These are phyloP conservation scores for Globisporangium yorkense DNA, from an alignment of 352 stramenopile genomes.

Conservation along the genomic window DNA sequence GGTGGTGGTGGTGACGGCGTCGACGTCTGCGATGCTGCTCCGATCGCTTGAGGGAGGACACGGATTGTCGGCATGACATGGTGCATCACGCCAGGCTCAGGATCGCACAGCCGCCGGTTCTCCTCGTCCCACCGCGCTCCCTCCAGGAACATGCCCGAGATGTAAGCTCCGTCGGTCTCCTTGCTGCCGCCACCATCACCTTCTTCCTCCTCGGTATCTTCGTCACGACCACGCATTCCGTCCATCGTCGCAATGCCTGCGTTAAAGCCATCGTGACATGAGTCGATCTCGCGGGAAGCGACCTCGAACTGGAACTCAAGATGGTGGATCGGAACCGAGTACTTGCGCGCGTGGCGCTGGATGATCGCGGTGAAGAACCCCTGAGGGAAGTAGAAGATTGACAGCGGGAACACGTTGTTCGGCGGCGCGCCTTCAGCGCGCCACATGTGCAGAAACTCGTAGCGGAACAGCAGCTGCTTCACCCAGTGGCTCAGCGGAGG, in stretches of 20 bases:
- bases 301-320: slow-evolving; percentile 77
- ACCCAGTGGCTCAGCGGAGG: slow-evolving; percentile 46
- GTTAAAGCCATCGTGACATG: neutral
- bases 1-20: neutral
- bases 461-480: slow-evolving; percentile 41
- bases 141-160: slow-evolving; percentile 64
- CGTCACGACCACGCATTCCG: neutral
- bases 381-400: slow-evolving; percentile 70
- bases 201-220: slow-evolving; percentile 8
- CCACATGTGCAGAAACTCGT: slow-evolving; percentile 60
- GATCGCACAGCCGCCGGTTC: slow-evolving; percentile 38
- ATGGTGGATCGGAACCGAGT: slow-evolving; percentile 63
- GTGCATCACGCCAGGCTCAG: slow-evolving; percentile 51
- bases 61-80: slow-evolving; percentile 83
- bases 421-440: slow-evolving; percentile 14
- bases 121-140: slow-evolving; percentile 60
- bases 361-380: slow-evolving; percentile 75
- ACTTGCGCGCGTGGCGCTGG: slow-evolving; percentile 65
- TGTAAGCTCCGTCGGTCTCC: slow-evolving; percentile 36
- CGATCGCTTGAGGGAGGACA: slow-evolving; percentile 55
- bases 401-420: slow-evolving; percentile 42
- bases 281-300: slow-evolving; percentile 27
- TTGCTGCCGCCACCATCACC: neutral
- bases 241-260: neutral
- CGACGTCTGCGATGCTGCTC: neutral